Evolutionary conservation across 345 rosid species (phyloP).

Genomic region (Citrus cavaleriei): DNA sequence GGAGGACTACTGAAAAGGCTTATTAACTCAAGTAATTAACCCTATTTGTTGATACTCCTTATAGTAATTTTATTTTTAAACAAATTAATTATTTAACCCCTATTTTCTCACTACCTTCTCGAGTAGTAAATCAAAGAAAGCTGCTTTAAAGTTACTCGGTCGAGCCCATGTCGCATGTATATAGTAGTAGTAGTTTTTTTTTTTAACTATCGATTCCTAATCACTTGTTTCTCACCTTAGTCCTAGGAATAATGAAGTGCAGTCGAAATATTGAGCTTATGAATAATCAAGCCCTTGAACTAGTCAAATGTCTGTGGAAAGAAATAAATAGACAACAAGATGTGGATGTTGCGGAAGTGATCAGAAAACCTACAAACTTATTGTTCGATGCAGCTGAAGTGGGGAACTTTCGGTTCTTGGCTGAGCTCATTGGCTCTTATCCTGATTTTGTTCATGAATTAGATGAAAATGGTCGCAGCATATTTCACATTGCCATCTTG

Average conservation of each 20-base stretch:
- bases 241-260: neutral
- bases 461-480: slow-evolving; percentile 22
- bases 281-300: neutral
- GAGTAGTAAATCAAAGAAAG: no score
- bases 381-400: slow-evolving; percentile 35
- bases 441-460: slow-evolving; percentile 34
- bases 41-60: no score
- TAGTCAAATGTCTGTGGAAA: neutral
- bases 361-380: slow-evolving; percentile 18
- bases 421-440: slow-evolving; percentile 12
- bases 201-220: no score
- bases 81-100: no score
- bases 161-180: no score
- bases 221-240: no score
- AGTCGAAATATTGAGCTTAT: no score
- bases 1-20: neutral
- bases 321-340: neutral
- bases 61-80: no score
- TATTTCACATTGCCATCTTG: slow-evolving; percentile 30
- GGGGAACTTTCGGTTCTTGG: slow-evolving; percentile 32
- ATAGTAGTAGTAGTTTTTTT: no score
- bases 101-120: no score
- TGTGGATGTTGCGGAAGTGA: no score
- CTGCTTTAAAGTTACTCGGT: no score
- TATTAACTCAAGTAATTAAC: neutral